Conservation (phyloP, 2,329 filamentous ascomycete species). For the Diaporthe vaccinii region DNA sequence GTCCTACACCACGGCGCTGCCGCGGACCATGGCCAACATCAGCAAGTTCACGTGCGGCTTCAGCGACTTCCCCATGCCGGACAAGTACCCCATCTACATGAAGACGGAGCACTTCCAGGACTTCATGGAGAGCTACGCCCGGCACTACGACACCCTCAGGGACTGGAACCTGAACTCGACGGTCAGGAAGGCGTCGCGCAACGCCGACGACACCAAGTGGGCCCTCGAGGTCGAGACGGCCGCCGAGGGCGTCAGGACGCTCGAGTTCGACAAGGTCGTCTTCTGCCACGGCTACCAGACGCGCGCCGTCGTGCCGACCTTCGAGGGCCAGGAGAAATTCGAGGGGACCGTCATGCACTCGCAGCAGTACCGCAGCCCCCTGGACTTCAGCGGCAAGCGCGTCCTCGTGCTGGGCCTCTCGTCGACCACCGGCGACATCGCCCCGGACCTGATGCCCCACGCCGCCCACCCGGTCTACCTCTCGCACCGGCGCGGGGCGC, state of each 20-base stretch:
- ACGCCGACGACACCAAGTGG: slow-evolving; percentile 46
- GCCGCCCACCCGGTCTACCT: slow-evolving; percentile 40
- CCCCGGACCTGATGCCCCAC: slow-evolving; percentile 37
- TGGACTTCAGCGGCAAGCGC: slow-evolving; percentile 38
- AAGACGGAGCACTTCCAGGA: slow-evolving; percentile 45
- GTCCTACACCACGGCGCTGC: slow-evolving; percentile 53
- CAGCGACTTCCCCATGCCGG: slow-evolving; percentile 53
- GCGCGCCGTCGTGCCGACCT: slow-evolving; percentile 27
- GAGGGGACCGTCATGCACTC: slow-evolving; percentile 39
- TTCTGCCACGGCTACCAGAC: slow-evolving; percentile 40
- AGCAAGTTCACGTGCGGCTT: slow-evolving; percentile 49
- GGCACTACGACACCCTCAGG: slow-evolving; percentile 49
- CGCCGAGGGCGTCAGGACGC: slow-evolving; percentile 34
- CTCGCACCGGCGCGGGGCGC: slow-evolving; percentile 40
- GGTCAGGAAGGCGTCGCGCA: slow-evolving; percentile 43
- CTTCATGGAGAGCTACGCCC: slow-evolving; percentile 52
- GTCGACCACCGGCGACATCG: slow-evolving; percentile 41
- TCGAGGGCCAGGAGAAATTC: slow-evolving; percentile 40
- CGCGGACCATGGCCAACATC: slow-evolving; percentile 42
- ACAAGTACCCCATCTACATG: slow-evolving; percentile 41
- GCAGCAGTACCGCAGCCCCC: slow-evolving; percentile 40
- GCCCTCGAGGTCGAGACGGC: slow-evolving; percentile 46
- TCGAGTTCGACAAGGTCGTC: slow-evolving; percentile 45
- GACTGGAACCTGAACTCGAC: slow-evolving; percentile 46
- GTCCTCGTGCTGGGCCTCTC: slow-evolving; percentile 42